These are phyloP conservation scores for Pythium sp. DNA, from an alignment of 352 stramenopile genomes.

Conservation along the genomic window DNA sequence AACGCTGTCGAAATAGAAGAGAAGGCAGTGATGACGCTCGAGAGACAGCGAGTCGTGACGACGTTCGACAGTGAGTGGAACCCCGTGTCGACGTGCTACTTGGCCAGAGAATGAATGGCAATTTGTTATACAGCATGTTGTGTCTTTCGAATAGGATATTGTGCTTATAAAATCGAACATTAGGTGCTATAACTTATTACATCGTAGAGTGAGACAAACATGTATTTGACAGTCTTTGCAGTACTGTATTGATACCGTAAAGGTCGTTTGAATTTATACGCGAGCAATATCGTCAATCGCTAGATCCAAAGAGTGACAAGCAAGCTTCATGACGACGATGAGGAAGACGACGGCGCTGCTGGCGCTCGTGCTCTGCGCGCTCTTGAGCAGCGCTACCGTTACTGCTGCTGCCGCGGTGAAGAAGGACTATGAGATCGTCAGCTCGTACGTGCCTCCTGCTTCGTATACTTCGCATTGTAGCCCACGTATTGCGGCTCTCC, in stretches of 20 bases:
- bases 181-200: background rate
- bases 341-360: conserved; percentile 5
- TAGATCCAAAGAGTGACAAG: background rate
- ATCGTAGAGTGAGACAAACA: background rate
- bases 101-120: conserved; percentile 6
- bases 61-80: conserved; percentile 42
- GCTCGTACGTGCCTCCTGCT: conserved; percentile 7
- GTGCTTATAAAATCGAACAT: background rate
- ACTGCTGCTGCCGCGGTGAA: background rate
- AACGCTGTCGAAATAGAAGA: conserved; percentile 16
- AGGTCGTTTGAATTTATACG: background rate
- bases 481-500: background rate
- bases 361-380: conserved; percentile 1
- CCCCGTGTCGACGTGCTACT: conserved; percentile 30
- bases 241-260: background rate
- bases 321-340: conserved; percentile 1
- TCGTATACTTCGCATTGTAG: background rate
- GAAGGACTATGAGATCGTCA: conserved; percentile 20
- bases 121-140: background rate
- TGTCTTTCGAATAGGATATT: background rate
- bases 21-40: conserved; percentile 21
- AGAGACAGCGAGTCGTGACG: conserved; percentile 23
- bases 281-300: conserved; percentile 6
- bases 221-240: background rate
- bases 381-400: background rate